Percentiles rank a stretch among this genome's conserved stretches.
phyloP scores from a whole-genome alignment of 306 rosid genomes.

The Prunus campanulata region DNA sequence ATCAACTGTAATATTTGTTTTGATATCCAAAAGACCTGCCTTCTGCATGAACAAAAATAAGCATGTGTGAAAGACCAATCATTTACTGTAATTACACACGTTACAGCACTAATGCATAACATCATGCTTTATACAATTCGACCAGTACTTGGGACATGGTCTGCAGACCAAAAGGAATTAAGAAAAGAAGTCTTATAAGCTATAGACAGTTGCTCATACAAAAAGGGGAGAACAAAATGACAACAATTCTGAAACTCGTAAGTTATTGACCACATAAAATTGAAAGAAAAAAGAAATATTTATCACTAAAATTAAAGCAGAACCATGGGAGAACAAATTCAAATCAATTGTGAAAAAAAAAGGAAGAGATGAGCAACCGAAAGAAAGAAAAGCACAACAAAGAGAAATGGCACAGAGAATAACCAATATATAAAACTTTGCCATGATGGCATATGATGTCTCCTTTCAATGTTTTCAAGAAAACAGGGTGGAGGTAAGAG shows the following conservation, averaged over 20 bases:
- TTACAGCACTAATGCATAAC: slow-evolving; percentile 5
- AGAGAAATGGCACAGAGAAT: background rate
- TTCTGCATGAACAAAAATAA: slow-evolving; percentile 46
- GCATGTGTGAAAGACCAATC: slow-evolving; percentile 22
- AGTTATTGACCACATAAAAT: background rate
- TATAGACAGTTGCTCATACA: background rate
- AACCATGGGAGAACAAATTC: background rate
- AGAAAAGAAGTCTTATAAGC: background rate
- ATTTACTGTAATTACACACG: slow-evolving; percentile 6
- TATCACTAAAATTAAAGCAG: no score
- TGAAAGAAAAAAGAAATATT: background rate
- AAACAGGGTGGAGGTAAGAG: background rate
- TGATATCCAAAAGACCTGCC: slow-evolving; percentile 99
- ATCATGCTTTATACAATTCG: slow-evolving; percentile 6
- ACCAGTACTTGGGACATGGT: slow-evolving; percentile 15
- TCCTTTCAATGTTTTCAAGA: background rate
- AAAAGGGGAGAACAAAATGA: background rate
- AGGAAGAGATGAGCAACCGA: background rate
- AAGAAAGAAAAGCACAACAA: background rate
- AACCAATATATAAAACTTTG: background rate
- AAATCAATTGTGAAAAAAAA: background rate
- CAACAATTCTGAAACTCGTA: background rate
- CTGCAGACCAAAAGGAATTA: slow-evolving; percentile 2
- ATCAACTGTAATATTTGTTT: slow-evolving; percentile 88
- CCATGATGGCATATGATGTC: background rate